A percentile compares a stretch with the other conserved stretches of the same genome.
These are phyloP conservation scores for Ascosphaera aggregata DNA, from an alignment of 2,329 filamentous ascomycete genomes.

Conservation along the genomic window DNA sequence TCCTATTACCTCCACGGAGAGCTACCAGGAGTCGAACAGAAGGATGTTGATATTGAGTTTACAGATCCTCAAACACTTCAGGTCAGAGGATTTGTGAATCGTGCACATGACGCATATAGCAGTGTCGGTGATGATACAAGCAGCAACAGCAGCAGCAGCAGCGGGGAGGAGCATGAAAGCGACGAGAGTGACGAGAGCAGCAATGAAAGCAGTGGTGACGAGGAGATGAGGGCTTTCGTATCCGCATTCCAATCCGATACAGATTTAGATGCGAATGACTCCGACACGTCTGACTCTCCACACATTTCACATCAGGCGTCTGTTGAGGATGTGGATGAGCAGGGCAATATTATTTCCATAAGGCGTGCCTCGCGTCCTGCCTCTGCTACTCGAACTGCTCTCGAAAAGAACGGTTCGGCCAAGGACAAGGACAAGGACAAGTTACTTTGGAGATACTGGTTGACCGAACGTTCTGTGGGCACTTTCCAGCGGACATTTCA, in stretches of 20 bases:
- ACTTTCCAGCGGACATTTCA: constrained; percentile 33
- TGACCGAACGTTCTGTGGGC: constrained; percentile 32
- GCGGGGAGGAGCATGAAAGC: constrained; percentile 15
- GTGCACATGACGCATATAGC: constrained; percentile 10
- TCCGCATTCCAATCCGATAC: not conserved
- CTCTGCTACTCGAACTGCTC: not conserved
- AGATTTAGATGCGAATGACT: not conserved
- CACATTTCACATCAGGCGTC: constrained; percentile 20
- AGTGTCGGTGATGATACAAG: constrained; percentile 3
- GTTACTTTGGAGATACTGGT: constrained; percentile 25
- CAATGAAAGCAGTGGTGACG: constrained; percentile 12
- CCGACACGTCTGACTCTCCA: constrained; percentile 5
- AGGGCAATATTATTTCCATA: constrained; percentile 5
- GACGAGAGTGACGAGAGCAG: constrained; percentile 2
- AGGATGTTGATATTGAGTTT: constrained; percentile 25
- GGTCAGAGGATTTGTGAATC: constrained; percentile 21
- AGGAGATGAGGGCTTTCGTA: constrained; percentile 4
- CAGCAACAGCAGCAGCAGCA: constrained; percentile 23
- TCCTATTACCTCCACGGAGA: constrained; percentile 26
- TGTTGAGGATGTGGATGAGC: constrained; percentile 29
- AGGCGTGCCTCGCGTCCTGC: constrained; percentile 4
- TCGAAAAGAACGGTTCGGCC: constrained; percentile 8
- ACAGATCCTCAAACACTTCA: constrained; percentile 23
- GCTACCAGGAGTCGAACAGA: constrained; percentile 23
- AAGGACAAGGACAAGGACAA: constrained; percentile 9